Evolutionary conservation across 768 basidiomycete genomes (phyloP).

Genomic region (Phanerochaete carnosa): DNA sequence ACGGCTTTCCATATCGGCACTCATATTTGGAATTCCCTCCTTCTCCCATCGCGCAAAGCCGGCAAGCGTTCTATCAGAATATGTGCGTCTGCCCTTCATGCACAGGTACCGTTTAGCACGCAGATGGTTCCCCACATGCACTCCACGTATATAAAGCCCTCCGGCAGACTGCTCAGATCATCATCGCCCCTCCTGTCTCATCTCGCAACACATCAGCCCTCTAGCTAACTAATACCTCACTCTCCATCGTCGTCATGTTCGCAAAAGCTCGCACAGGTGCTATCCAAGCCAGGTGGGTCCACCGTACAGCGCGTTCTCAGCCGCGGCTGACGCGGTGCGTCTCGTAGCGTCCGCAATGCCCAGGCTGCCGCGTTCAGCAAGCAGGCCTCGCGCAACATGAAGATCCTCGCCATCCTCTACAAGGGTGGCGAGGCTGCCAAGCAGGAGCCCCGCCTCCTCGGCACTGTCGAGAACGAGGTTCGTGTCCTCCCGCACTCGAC

Average conservation of each 20-base stretch:
- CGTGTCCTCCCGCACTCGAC: not conserved
- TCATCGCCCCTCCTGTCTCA: not conserved
- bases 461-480: conserved; percentile 79
- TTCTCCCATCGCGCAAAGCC: not conserved
- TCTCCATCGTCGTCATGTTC: conserved; percentile 8
- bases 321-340: not conserved
- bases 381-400: conserved; percentile 5
- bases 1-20: not conserved
- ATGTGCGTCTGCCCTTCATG: not conserved
- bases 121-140: not conserved
- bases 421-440: conserved; percentile 61
- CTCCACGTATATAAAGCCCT: conserved; percentile 7
- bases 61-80: not conserved
- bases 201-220: not conserved
- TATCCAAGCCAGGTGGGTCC: conserved; percentile 5
- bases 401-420: conserved; percentile 78
- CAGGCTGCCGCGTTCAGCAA: conserved; percentile 6
- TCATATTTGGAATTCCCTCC: not conserved
- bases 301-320: not conserved
- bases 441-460: conserved; percentile 72
- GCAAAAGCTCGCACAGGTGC: conserved; percentile 13
- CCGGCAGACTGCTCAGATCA: not conserved
- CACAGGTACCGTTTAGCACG: not conserved
- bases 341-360: conserved; percentile 9
- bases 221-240: not conserved